Evolutionary conservation across 371 early-diverging fungal genomes (phyloP).

Genomic region (Zychaea mexicana): DNA sequence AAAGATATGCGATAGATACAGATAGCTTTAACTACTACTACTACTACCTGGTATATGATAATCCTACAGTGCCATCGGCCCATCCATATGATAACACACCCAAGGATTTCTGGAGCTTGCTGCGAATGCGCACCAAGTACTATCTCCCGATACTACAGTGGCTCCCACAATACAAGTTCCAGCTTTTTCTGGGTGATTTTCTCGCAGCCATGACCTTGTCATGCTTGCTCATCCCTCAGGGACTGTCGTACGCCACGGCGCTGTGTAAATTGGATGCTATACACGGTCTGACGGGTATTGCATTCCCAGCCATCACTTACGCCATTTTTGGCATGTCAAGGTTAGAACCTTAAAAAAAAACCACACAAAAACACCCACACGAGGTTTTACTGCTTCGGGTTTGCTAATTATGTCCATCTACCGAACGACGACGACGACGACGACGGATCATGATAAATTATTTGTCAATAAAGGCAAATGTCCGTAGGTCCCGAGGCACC

Average conservation of each 20-base stretch:
- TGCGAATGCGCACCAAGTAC: constrained; percentile 72
- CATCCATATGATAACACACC: constrained; percentile 22
- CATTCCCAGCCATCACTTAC: constrained; percentile 84
- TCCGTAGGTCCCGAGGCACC: constrained; percentile 30
- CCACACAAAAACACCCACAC: no score
- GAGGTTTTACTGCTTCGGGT: background rate
- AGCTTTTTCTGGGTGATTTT: constrained; percentile 62
- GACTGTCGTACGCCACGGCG: constrained; percentile 87
- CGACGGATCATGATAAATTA: background rate
- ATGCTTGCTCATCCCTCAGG: constrained; percentile 87
- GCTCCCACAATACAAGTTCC: constrained; percentile 75
- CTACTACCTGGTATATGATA: no score
- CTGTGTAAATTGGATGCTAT: constrained; percentile 84
- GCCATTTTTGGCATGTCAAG: constrained; percentile 89
- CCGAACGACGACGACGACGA: no score
- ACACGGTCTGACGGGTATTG: constrained; percentile 85
- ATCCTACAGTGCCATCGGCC: constrained; percentile 14
- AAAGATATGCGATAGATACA: background rate
- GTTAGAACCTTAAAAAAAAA: constrained; percentile 23
- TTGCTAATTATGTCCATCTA: background rate
- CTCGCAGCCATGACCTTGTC: constrained; percentile 88
- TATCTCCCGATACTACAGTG: constrained; percentile 90
- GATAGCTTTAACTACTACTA: no score
- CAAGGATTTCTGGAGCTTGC: constrained; percentile 34
- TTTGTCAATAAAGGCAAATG: constrained; percentile 74